A percentile compares a stretch with the other conserved stretches of the same genome.
Conservation (phyloP, 768 basidiomycete species). For the Boletus rubescentipes region DNA sequence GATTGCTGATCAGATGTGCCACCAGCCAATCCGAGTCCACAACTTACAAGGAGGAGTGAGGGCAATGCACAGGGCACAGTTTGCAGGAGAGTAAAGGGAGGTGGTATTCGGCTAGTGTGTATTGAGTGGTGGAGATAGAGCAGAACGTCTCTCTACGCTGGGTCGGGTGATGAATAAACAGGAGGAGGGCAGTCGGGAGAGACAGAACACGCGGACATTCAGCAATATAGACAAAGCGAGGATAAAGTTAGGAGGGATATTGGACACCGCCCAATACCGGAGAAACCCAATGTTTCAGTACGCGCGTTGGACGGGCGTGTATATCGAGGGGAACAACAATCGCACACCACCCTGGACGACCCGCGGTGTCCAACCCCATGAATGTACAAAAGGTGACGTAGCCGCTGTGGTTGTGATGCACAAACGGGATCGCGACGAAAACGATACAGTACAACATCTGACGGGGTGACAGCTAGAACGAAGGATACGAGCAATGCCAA, state of each 20-base stretch:
- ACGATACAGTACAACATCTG: conserved; percentile 37
- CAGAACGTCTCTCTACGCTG: conserved; percentile 3
- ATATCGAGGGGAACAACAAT: conserved; percentile 62
- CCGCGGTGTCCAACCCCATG: not conserved
- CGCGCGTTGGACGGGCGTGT: conserved; percentile 72
- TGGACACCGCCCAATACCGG: conserved; percentile 78
- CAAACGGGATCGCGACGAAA: conserved; percentile 62
- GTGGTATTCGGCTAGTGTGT: not conserved
- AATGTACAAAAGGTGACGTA: conserved; percentile 64
- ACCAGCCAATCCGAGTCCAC: too few species aligned
- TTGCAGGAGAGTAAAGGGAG: conserved; percentile 50
- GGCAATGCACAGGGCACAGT: conserved; percentile 78
- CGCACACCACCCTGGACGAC: conserved; percentile 65
- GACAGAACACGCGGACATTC: conserved; percentile 37
- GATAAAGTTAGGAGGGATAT: conserved; percentile 89
- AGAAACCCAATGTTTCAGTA: conserved; percentile 91
- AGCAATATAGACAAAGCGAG: conserved; percentile 70
- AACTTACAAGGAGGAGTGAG: conserved; percentile 72
- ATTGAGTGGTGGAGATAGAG: too few species aligned
- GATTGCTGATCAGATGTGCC: too few species aligned
- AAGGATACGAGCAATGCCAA: not conserved
- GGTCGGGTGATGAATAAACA: not conserved
- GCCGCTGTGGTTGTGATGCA: conserved; percentile 66
- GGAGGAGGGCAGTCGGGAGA: conserved; percentile 12
- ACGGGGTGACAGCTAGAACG: conserved; percentile 34